Percentiles rank a stretch among this genome's conserved stretches.
Conservation (phyloP, 441 rosid species). For the Pelargonium myrrhifolium region DNA sequence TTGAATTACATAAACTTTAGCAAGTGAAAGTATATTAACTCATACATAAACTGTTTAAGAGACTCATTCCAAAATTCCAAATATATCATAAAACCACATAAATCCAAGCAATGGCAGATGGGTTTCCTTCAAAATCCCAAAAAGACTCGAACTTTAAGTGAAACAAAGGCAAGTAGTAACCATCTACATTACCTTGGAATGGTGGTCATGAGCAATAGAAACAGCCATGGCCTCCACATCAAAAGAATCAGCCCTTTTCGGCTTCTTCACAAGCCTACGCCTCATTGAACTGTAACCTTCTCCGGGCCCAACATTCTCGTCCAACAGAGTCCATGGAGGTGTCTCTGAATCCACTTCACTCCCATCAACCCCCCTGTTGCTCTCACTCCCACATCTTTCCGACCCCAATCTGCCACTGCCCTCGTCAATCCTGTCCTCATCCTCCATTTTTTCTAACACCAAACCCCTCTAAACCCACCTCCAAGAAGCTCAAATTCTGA, state of each 20-base stretch:
- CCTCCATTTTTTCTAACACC: conserved; percentile 41
- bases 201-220: conserved; percentile 47
- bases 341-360: conserved; percentile 75
- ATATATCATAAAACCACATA: neutral
- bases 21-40: neutral
- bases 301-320: conserved; percentile 31
- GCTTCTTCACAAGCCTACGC: conserved; percentile 70
- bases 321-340: conserved; percentile 32
- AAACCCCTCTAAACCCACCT: conserved; percentile 15
- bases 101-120: neutral
- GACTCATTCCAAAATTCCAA: neutral
- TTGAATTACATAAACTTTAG: conserved; percentile 21
- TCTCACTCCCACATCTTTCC: conserved; percentile 44
- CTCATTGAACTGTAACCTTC: conserved; percentile 56
- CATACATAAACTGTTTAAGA: neutral
- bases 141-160: neutral
- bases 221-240: conserved; percentile 98
- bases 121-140: neutral
- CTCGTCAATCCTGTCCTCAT: conserved; percentile 70
- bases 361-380: conserved; percentile 79
- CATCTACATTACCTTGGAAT: conserved; percentile 39
- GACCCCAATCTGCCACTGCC: conserved; percentile 23
- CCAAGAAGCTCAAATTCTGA: neutral
- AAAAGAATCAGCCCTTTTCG: conserved; percentile 68
- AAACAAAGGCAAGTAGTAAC: neutral